These are phyloP conservation scores for Vitis riparia DNA, from an alignment of 164 flowering plant genomes.

Conservation along the genomic window DNA sequence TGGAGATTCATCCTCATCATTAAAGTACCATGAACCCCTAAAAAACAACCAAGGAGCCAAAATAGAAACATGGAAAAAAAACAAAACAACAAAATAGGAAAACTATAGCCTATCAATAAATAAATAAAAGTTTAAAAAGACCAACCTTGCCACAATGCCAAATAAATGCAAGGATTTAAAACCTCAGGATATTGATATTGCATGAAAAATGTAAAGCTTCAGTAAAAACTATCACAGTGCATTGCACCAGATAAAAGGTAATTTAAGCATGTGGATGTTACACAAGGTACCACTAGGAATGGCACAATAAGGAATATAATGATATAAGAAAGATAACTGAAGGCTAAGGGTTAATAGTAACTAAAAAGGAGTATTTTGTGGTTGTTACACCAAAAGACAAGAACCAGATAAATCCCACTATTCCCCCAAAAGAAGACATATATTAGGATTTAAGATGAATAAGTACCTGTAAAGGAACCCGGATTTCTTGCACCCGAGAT, in stretches of 20 bases:
- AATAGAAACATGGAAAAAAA: neutral
- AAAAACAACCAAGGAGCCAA: neutral
- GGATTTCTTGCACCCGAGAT: conserved; percentile 96
- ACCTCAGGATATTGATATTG: neutral
- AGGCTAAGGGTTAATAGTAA: neutral
- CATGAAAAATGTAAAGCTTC: neutral
- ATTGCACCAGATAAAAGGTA: neutral
- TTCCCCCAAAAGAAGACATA: neutral
- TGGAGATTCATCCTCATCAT: too few relatives aligned
- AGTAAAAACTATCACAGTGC: neutral
- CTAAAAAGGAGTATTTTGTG: neutral
- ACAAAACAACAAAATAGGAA: too few relatives aligned
- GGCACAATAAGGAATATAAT: neutral
- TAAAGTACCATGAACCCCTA: too few relatives aligned
- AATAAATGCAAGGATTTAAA: neutral
- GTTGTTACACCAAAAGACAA: neutral
- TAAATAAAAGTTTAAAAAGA: too few relatives aligned
- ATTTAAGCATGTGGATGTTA: too few relatives aligned
- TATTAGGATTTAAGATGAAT: neutral
- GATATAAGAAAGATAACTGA: neutral
- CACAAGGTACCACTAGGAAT: too few relatives aligned
- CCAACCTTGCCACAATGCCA: neutral
- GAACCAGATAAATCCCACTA: neutral
- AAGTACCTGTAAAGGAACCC: conserved; percentile 91
- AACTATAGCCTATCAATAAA: too few relatives aligned